Percentiles rank a stretch among this genome's conserved stretches.
phyloP scores from a whole-genome alignment of 495 filamentous ascomycete genomes.

The Talaromyces wortmannii region DNA sequence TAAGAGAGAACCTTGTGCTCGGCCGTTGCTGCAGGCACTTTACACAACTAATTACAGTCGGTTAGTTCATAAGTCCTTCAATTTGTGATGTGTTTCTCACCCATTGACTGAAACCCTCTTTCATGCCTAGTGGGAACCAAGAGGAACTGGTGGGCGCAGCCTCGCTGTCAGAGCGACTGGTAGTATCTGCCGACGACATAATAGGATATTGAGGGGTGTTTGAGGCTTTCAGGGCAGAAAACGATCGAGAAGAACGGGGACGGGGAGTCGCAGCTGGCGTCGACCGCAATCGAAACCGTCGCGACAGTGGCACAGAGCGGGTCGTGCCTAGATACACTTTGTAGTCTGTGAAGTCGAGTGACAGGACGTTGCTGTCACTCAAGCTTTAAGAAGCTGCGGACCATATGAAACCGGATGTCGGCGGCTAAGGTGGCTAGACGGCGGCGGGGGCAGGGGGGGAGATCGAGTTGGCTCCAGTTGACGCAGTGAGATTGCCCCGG shows the following conservation, averaged over 20 bases:
- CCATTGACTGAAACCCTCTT: constrained; percentile 90
- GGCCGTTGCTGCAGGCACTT: constrained; percentile 70
- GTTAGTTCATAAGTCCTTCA: constrained; percentile 6
- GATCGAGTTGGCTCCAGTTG: too few relatives aligned
- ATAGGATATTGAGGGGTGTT: constrained; percentile 15
- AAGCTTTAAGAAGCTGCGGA: not conserved
- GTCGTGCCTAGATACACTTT: not conserved
- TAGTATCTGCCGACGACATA: constrained; percentile 34
- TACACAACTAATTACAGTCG: constrained; percentile 60
- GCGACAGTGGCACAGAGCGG: not conserved
- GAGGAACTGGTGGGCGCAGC: constrained; percentile 19
- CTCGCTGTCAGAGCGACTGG: constrained; percentile 10
- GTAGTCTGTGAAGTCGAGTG: not conserved
- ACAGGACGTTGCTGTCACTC: not conserved
- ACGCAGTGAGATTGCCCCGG: too few relatives aligned
- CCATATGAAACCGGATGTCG: too few relatives aligned
- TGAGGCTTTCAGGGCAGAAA: constrained; percentile 8
- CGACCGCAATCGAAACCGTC: not conserved
- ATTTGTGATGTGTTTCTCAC: constrained; percentile 37
- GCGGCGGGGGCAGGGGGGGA: too few relatives aligned
- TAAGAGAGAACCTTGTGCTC: constrained; percentile 86
- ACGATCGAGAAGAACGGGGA: constrained; percentile 9
- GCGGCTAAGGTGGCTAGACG: too few relatives aligned
- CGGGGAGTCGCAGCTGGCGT: not conserved
- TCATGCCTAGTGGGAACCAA: constrained; percentile 80